Evolutionary conservation across 202 grass and related monocot genomes (phyloP), one percentile per base, ranked within the genome.

Genomic region (Carex sylvatica): DNA sequence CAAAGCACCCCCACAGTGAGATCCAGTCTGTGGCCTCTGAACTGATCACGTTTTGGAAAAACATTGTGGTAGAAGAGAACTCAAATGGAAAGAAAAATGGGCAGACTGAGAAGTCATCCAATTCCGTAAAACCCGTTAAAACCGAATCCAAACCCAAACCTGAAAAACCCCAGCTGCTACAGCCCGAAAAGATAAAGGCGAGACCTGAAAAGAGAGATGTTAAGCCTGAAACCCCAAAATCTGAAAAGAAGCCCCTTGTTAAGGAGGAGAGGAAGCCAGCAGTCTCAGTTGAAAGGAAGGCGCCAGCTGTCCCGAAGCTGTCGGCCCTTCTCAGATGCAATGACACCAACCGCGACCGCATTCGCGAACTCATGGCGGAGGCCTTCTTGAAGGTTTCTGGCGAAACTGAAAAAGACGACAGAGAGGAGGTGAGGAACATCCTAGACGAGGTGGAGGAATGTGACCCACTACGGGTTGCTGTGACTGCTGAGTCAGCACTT

Each of bases 21-120:
- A 98, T 98, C 63, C 87, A 90, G 33, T 46, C 84, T 10, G 82
- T 95, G 67, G 90, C 95, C n/a, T 81, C 89, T 68, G 92, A 98
- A 26, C 89, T 98, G 72, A 84, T 98, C 79, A 67, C 80, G 5
- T 87, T 90, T 76, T 98, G 95, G 95, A 98, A 95, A 83, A 95
- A 91, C 70, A 73, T 98, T 81, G 91, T 98, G 20, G 80, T 95
- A 71, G 87, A 95, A 85, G 95, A 98, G 6, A 86, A 52, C 64
- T 65, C 79, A 4, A 86, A 85, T 47, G 88, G 71, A 74, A 90
- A 87, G 87, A 94, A 91, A 87, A 93, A 94, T 52, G 90, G 87
- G 5, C 64, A 86, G 42, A 88, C 72, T 84, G 90, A 83, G 63
- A 87, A 52, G 67, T 84, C 74, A 83, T 70, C 69, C 68, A 88